Conservation (phyloP, 768 basidiomycete species). For the Mycena alexandri region DNA sequence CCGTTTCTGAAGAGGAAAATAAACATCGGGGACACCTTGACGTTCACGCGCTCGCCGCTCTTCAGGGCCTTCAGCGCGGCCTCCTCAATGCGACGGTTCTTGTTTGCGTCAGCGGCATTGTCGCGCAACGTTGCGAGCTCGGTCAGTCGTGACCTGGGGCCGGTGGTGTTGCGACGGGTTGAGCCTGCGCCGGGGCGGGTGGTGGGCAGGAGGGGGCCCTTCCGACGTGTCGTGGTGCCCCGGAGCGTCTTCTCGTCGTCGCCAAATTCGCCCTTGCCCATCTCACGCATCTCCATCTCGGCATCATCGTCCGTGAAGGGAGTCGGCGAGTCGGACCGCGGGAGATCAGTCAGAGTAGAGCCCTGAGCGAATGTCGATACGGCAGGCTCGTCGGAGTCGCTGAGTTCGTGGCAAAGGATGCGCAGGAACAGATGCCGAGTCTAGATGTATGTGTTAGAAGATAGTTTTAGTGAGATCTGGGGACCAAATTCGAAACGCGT, state of each 20-base stretch:
- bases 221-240: slow-evolving; percentile 30
- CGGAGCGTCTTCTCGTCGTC: slow-evolving; percentile 47
- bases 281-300: slow-evolving; percentile 37
- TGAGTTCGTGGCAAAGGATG: slow-evolving; percentile 73
- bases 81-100: slow-evolving; percentile 36
- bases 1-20: slow-evolving; percentile 79
- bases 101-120: slow-evolving; percentile 13
- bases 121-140: slow-evolving; percentile 17
- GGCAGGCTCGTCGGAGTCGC: slow-evolving; percentile 44
- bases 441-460: slow-evolving; percentile 1
- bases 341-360: slow-evolving; percentile 44
- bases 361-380: slow-evolving; percentile 41
- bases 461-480: not conserved
- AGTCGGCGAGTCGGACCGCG: slow-evolving; percentile 54
- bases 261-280: slow-evolving; percentile 30
- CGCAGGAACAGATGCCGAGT: slow-evolving; percentile 77
- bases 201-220: slow-evolving; percentile 32
- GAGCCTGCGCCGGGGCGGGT: slow-evolving; percentile 25
- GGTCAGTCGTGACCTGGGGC: slow-evolving; percentile 23
- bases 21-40: slow-evolving; percentile 68
- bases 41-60: slow-evolving; percentile 71
- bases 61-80: slow-evolving; percentile 36
- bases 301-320: slow-evolving; percentile 47
- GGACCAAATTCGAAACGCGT: not conserved
- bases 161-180: not conserved